Conservation (phyloP, 2,329 filamentous ascomycete species). For the Clonostachys sp. region DNA sequence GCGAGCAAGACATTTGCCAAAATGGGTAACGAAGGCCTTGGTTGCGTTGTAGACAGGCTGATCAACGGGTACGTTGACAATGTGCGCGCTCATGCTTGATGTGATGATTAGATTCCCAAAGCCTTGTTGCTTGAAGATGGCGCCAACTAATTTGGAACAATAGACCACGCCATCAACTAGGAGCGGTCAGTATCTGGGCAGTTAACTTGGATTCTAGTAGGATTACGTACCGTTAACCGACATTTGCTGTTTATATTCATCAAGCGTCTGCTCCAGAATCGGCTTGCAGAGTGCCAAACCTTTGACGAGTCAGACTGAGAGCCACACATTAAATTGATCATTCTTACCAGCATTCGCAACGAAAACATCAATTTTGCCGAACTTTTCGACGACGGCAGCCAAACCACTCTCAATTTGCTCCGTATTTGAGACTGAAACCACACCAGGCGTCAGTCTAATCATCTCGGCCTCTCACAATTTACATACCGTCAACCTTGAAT, state of each 20-base stretch:
- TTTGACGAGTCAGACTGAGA: not conserved
- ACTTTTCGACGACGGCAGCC: slow-evolving; percentile 25
- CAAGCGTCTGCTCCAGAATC: slow-evolving; percentile 45
- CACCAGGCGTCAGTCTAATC: not conserved
- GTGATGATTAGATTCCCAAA: slow-evolving; percentile 48
- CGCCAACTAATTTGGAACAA: slow-evolving; percentile 32
- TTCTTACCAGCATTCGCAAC: slow-evolving; percentile 33
- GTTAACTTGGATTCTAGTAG: not conserved
- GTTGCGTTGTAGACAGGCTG: slow-evolving; percentile 53
- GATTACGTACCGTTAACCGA: slow-evolving; percentile 44
- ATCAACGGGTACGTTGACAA: slow-evolving; percentile 47
- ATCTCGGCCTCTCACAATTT: not conserved
- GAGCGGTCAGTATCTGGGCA: no score
- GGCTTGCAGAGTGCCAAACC: slow-evolving; percentile 49
- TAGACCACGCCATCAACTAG: slow-evolving; percentile 37
- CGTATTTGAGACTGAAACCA: slow-evolving; percentile 31
- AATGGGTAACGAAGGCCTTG: slow-evolving; percentile 51
- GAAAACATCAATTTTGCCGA: slow-evolving; percentile 35
- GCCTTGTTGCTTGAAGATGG: slow-evolving; percentile 30
- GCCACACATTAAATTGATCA: not conserved
- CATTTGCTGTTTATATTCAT: slow-evolving; percentile 45
- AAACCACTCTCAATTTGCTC: slow-evolving; percentile 25
- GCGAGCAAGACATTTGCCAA: slow-evolving; percentile 48
- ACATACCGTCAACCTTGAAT: slow-evolving; percentile 35
- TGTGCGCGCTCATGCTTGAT: slow-evolving; percentile 40